These are phyloP conservation scores for Cyamopsis tetragonoloba DNA, from an alignment of 306 rosid species.

Conservation along the genomic window DNA sequence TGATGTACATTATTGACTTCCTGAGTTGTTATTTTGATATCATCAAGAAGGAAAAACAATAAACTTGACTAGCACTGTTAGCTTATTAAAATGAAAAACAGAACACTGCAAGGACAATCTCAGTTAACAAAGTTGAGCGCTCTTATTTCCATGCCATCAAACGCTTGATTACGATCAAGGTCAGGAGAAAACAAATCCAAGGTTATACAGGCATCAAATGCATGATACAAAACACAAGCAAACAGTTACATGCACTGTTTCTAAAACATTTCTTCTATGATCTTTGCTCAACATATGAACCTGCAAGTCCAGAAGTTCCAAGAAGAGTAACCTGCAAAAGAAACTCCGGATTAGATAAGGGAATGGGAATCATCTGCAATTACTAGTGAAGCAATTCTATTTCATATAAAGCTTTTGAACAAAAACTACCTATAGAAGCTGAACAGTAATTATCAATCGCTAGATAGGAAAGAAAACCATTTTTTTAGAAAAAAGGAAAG, in stretches of 20 bases:
- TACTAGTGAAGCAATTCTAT: not conserved
- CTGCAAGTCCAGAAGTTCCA: slow-evolving; percentile 96
- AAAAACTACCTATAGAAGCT: not conserved
- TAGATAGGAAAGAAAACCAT: not conserved
- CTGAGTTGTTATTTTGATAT: slow-evolving; percentile 14
- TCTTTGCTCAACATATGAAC: slow-evolving; percentile 92
- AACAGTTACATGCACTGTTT: slow-evolving; percentile 33
- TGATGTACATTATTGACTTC: not conserved
- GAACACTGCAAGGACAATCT: not conserved
- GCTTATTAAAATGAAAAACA: slow-evolving; percentile 10
- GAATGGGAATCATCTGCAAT: slow-evolving; percentile 11
- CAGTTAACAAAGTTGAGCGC: slow-evolving; percentile 33
- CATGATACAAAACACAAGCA: slow-evolving; percentile 24
- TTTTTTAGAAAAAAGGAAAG: not conserved
- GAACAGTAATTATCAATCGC: not conserved
- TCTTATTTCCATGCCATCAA: slow-evolving; percentile 52
- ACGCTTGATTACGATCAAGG: slow-evolving; percentile 23
- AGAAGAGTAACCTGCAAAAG: slow-evolving; percentile 76
- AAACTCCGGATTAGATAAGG: slow-evolving; percentile 13
- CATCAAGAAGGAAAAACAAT: not conserved
- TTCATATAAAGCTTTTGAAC: not conserved
- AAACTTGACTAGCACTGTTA: not conserved
- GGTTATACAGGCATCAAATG: slow-evolving; percentile 35
- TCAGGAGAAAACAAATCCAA: slow-evolving; percentile 27
- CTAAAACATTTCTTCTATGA: slow-evolving; percentile 41